Percentiles rank a stretch among this genome's conserved stretches.
Evolutionary conservation across 192 early-diverging fungal species (phyloP).

Genomic region (Coemansia sp.): DNA sequence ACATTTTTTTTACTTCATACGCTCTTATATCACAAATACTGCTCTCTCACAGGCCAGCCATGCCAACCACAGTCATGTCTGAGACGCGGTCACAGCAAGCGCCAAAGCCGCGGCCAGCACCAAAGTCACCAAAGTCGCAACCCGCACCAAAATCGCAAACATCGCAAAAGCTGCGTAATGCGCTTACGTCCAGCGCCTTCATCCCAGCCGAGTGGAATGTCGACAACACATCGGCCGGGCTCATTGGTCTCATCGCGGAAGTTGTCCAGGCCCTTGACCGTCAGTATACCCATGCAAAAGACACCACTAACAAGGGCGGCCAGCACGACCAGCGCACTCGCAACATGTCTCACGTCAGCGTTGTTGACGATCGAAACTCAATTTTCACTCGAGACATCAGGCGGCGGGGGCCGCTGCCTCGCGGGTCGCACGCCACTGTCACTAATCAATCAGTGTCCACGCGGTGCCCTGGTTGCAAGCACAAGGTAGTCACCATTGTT

Average conservation of each 20-base stretch:
- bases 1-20: neutral
- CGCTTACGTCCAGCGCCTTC: constrained; percentile 44
- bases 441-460: constrained; percentile 28
- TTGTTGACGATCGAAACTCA: constrained; percentile 35
- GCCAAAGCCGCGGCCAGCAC: neutral
- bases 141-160: neutral
- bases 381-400: constrained; percentile 26
- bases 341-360: constrained; percentile 28
- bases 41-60: neutral
- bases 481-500: constrained; percentile 37
- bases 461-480: constrained; percentile 33
- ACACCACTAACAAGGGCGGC: neutral
- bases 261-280: constrained; percentile 38
- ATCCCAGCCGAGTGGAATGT: constrained; percentile 37
- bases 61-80: neutral
- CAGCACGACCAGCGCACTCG: constrained; percentile 3
- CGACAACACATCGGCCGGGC: constrained; percentile 17
- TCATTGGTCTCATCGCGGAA: constrained; percentile 30
- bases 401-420: constrained; percentile 24
- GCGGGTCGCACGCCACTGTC: constrained; percentile 31
- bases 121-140: neutral
- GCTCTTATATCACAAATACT: neutral
- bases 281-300: constrained; percentile 14
- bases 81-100: neutral
- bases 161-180: constrained; percentile 13